These are phyloP conservation scores for Naematelia aurantialba DNA, from an alignment of 768 basidiomycete genomes.

Conservation along the genomic window DNA sequence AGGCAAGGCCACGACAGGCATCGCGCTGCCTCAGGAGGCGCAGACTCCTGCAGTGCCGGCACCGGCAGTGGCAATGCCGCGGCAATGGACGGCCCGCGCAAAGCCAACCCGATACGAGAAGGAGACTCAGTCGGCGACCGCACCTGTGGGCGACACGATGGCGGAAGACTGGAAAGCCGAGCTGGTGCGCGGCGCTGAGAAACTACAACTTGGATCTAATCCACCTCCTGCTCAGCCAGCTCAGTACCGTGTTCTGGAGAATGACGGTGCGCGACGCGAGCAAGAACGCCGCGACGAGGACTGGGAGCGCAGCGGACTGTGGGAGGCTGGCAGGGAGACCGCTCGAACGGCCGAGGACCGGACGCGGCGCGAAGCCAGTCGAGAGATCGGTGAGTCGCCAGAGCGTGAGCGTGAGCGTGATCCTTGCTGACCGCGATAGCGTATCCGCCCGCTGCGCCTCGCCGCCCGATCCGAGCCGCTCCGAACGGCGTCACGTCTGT, in stretches of 20 bases:
- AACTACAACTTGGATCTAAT: not conserved
- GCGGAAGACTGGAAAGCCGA: slow-evolving; percentile 38
- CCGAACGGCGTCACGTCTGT: slow-evolving; percentile 88
- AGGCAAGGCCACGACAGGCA: too few relatives aligned
- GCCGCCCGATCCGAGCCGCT: slow-evolving; percentile 54
- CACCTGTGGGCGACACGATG: slow-evolving; percentile 17
- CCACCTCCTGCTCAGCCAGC: not conserved
- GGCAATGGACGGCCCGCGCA: not conserved
- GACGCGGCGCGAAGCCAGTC: slow-evolving; percentile 20
- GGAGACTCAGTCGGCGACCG: slow-evolving; percentile 12
- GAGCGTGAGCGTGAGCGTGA: not conserved
- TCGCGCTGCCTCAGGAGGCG: too few relatives aligned
- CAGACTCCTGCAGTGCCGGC: too few relatives aligned
- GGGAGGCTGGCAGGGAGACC: slow-evolving; percentile 20
- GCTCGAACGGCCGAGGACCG: slow-evolving; percentile 32
- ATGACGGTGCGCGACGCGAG: slow-evolving; percentile 4
- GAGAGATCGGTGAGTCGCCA: slow-evolving; percentile 31
- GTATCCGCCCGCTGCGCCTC: slow-evolving; percentile 33
- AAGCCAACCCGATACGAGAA: not conserved
- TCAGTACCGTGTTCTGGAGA: too few relatives aligned
- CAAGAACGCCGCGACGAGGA: slow-evolving; percentile 17
- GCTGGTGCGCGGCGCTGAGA: slow-evolving; percentile 13
- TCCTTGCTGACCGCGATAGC: slow-evolving; percentile 18
- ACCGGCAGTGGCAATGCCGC: too few relatives aligned
- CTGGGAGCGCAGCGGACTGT: slow-evolving; percentile 34